Evolutionary conservation across 805 yeast genomes (phyloP), one percentile per base, ranked within the genome.

Genomic region (Kodamaea neixiangensis): DNA sequence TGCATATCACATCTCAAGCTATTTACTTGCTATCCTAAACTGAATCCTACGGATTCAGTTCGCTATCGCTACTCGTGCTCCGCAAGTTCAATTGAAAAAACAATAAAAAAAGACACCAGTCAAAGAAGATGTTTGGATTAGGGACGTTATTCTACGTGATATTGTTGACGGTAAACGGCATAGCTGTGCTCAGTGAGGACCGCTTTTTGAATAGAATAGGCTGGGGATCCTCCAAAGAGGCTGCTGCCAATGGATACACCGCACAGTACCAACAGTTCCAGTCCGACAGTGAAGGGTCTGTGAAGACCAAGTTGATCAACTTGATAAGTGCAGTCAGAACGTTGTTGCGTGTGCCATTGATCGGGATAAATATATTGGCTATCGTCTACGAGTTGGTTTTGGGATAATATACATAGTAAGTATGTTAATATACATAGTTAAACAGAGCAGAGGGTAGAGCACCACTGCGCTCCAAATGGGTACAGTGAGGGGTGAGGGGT

Each of bases 121-220:
- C 21, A 18, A n/a, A 37, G 11, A 37, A 18, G 49, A 74, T 82
- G 85, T 83, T 83, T 67, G 87, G 87, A 14, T 67, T 83, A 40
- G 86, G 87, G 9, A 81, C 76, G 61, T 68, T 83, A 29, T 73
- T 82, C 50, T 83, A 82, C 59, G 82, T 80, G 49, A 68, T 76
- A 19, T 66, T 82, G n/a, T 73, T 88, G 35, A 68, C 87, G 50
- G 79, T 87, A 44, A 88, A 88, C 65, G 82, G 93, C 0, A 79
- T 88, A 22, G 94, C 94, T 0, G 85, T 88, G 33, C 76, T 88
- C 47, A 86, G 87, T 63, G 96, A 88, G 59, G 94, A 88, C 60
- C 72, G 96, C 52, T 88, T 88, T 60, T 72, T 88, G 52, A 83
- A 84, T 59, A 74, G 96, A 69, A 80, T 63, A 33, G 76, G 72